Evolutionary conservation across 495 filamentous ascomycete species (phyloP).

Genomic region (Lindgomyces ingoldianus): DNA sequence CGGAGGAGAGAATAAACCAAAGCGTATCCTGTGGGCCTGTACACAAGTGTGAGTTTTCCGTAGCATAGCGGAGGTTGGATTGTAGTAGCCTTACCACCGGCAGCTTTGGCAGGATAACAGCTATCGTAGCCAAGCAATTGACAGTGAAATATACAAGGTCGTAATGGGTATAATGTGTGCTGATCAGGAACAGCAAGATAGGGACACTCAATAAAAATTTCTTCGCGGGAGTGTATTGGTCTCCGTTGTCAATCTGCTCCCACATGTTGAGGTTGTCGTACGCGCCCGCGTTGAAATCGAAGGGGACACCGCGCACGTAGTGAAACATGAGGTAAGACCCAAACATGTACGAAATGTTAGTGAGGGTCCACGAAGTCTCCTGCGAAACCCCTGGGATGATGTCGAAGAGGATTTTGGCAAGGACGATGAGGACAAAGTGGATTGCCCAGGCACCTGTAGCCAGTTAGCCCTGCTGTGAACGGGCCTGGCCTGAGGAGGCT

Average conservation of each 20-base stretch:
- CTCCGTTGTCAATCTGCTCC: slow-evolving; percentile 99
- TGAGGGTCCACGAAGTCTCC: slow-evolving; percentile 97
- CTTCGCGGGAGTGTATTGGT: slow-evolving; percentile 97
- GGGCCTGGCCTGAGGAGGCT: too few species aligned
- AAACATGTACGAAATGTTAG: slow-evolving; percentile 98
- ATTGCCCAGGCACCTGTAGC: slow-evolving; percentile 89
- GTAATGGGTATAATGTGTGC: slow-evolving; percentile 98
- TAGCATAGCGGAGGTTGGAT: not conserved
- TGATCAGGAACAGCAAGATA: slow-evolving; percentile 89
- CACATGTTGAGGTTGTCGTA: slow-evolving; percentile 99
- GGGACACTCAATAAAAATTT: slow-evolving; percentile 95
- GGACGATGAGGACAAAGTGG: slow-evolving; percentile 85
- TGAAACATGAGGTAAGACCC: slow-evolving; percentile 99
- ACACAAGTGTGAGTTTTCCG: not conserved
- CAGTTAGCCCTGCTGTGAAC: not conserved
- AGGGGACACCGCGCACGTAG: slow-evolving; percentile 94
- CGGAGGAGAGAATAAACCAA: slow-evolving; percentile 31
- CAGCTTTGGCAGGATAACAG: slow-evolving; percentile 91
- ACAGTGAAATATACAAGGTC: slow-evolving; percentile 94
- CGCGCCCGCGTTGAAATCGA: slow-evolving; percentile 98
- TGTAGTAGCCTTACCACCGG: slow-evolving; percentile 86
- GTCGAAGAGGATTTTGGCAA: slow-evolving; percentile 92
- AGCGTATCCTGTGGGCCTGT: slow-evolving; percentile 36
- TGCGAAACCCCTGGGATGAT: slow-evolving; percentile 92
- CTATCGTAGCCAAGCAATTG: slow-evolving; percentile 89